These are phyloP conservation scores for Phytophthora chlamydospora DNA, from an alignment of 352 stramenopile species.

Conservation along the genomic window DNA sequence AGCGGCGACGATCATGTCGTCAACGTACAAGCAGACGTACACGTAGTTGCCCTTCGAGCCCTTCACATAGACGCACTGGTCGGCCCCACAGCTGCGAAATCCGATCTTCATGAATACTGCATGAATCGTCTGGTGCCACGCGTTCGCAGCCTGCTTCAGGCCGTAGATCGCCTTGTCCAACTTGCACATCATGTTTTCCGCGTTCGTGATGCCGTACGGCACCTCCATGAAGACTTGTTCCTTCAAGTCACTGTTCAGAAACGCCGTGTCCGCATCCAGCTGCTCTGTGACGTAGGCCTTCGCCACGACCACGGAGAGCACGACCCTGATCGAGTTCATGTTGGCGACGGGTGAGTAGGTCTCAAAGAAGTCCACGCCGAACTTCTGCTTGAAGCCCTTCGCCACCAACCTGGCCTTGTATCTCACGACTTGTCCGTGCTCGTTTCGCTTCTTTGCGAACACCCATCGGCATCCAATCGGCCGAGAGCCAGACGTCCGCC, in stretches of 20 bases:
- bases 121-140: constrained; percentile 24
- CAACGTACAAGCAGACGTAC: neutral
- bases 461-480: constrained; percentile 36
- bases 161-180: constrained; percentile 19
- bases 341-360: constrained; percentile 38
- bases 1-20: constrained; percentile 21
- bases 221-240: too few relatives aligned
- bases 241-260: too few relatives aligned
- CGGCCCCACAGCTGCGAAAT: constrained; percentile 8
- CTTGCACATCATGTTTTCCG: constrained; percentile 2
- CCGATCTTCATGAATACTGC: constrained; percentile 7
- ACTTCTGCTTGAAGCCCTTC: constrained; percentile 29
- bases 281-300: constrained; percentile 30
- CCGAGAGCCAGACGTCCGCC: neutral
- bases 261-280: neutral
- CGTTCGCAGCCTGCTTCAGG: constrained; percentile 18
- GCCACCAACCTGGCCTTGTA: constrained; percentile 39
- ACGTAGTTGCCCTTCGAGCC: neutral
- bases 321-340: constrained; percentile 33
- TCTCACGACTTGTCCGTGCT: constrained; percentile 24
- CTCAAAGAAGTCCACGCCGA: constrained; percentile 38
- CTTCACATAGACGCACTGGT: constrained; percentile 23
- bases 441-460: constrained; percentile 37
- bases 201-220: neutral
- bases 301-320: neutral